Evolutionary conservation across 1,284 basidiomycete species (phyloP).

Genomic region (Cerrena zonata): DNA sequence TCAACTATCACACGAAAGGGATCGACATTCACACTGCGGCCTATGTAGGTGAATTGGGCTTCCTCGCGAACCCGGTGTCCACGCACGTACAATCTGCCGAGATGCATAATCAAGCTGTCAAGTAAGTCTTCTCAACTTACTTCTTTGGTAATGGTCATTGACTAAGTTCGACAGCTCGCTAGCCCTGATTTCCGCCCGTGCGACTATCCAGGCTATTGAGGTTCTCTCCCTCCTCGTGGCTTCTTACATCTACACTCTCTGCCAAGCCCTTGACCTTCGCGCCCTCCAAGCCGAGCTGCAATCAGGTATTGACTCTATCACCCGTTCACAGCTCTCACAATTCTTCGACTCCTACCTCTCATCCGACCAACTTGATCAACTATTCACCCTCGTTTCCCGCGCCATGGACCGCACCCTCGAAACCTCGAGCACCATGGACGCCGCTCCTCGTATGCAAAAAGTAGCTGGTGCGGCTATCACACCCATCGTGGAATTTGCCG

Average conservation of each 20-base stretch:
- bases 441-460: slow-evolving; percentile 55
- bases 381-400: slow-evolving; percentile 34
- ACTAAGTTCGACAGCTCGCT: slow-evolving; percentile 50
- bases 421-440: slow-evolving; percentile 66
- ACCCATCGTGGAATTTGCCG: slow-evolving; percentile 55
- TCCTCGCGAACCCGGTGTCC: slow-evolving; percentile 77
- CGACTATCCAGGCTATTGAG: slow-evolving; percentile 71
- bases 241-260: slow-evolving; percentile 71
- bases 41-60: slow-evolving; percentile 77
- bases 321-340: slow-evolving; percentile 43
- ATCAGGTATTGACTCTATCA: slow-evolving; percentile 42
- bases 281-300: slow-evolving; percentile 65
- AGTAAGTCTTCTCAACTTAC: slow-evolving; percentile 42
- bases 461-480: slow-evolving; percentile 58
- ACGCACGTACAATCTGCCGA: slow-evolving; percentile 82
- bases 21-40: slow-evolving; percentile 80
- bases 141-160: slow-evolving; percentile 1
- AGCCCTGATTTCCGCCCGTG: slow-evolving; percentile 74
- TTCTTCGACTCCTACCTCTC: slow-evolving; percentile 42
- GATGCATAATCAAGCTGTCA: slow-evolving; percentile 84
- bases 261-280: slow-evolving; percentile 78
- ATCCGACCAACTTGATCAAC: slow-evolving; percentile 23
- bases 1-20: slow-evolving; percentile 82
- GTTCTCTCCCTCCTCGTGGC: slow-evolving; percentile 70
- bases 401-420: slow-evolving; percentile 53